Conservation (phyloP, 148 eudicot genomes). For the Tetragonia tetragonoides region DNA sequence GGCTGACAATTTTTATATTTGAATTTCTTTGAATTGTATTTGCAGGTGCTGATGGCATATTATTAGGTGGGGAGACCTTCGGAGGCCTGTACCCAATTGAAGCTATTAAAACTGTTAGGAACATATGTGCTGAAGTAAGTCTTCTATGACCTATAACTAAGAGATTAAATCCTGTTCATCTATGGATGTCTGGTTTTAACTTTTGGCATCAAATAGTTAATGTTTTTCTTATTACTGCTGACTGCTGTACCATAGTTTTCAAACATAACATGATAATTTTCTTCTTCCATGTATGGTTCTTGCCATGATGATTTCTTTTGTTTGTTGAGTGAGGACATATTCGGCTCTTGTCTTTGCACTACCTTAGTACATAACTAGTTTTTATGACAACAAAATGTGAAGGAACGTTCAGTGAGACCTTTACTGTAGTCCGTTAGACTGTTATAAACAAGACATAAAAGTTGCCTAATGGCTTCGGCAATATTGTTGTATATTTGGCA, state of each 20-base stretch:
- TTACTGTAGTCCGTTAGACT: too few relatives aligned
- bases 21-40: neutral
- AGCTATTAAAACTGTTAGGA: slow-evolving; percentile 52
- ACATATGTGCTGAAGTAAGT: slow-evolving; percentile 61
- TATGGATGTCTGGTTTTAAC: neutral
- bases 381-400: too few relatives aligned
- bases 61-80: slow-evolving; percentile 60
- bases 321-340: too few relatives aligned
- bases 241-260: neutral
- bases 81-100: slow-evolving; percentile 58
- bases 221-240: neutral
- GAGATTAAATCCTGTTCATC: neutral
- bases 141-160: neutral
- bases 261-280: too few relatives aligned
- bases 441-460: too few relatives aligned
- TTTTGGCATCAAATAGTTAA: neutral
- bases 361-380: too few relatives aligned
- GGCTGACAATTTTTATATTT: neutral
- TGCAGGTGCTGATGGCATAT: slow-evolving; percentile 61
- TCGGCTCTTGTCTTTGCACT: too few relatives aligned
- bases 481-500: too few relatives aligned
- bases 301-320: too few relatives aligned
- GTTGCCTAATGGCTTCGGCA: too few relatives aligned
- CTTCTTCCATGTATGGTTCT: too few relatives aligned
- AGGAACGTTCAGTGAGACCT: too few relatives aligned